phyloP scores from a whole-genome alignment of 352 stramenopile species.

The Phytophthora macrochlamydospora region DNA sequence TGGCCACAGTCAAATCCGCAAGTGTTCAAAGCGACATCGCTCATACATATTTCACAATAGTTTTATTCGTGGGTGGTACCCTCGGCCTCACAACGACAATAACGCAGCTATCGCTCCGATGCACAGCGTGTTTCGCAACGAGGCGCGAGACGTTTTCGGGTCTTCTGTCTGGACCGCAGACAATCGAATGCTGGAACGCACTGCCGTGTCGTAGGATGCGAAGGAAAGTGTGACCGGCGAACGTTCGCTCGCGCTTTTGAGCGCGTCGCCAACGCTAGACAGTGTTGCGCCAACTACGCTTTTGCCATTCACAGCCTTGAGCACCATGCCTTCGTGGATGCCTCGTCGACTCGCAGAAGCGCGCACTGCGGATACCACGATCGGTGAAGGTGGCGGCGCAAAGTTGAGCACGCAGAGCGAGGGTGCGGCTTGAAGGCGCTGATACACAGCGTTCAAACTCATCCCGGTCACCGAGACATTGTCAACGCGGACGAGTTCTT shows the following conservation, averaged over 20 bases:
- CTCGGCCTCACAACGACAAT: conserved; percentile 27
- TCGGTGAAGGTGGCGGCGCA: conserved; percentile 47
- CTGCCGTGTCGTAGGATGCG: conserved; percentile 17
- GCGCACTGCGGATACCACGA: conserved; percentile 44
- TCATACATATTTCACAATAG: too few relatives aligned
- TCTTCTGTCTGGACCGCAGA: neutral
- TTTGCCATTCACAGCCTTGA: conserved; percentile 38
- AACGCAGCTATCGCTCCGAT: conserved; percentile 51
- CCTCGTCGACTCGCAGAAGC: conserved; percentile 26
- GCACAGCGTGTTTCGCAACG: conserved; percentile 41
- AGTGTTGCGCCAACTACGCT: conserved; percentile 47
- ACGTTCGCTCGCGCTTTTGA: conserved; percentile 29
- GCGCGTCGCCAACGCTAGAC: conserved; percentile 28
- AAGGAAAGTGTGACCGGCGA: conserved; percentile 38
- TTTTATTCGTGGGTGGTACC: too few relatives aligned
- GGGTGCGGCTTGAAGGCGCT: conserved; percentile 32
- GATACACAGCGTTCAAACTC: conserved; percentile 45
- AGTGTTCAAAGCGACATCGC: too few relatives aligned
- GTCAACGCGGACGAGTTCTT: conserved; percentile 52
- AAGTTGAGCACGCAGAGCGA: conserved; percentile 59
- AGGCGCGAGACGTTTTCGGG: conserved; percentile 2
- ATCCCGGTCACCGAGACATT: conserved; percentile 37
- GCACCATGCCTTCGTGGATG: conserved; percentile 42
- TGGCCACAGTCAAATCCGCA: too few relatives aligned
- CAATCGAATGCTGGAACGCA: conserved; percentile 3